These are phyloP conservation scores for Antarctomyces pellizariae DNA, from an alignment of 495 filamentous ascomycete genomes.

Conservation along the genomic window DNA sequence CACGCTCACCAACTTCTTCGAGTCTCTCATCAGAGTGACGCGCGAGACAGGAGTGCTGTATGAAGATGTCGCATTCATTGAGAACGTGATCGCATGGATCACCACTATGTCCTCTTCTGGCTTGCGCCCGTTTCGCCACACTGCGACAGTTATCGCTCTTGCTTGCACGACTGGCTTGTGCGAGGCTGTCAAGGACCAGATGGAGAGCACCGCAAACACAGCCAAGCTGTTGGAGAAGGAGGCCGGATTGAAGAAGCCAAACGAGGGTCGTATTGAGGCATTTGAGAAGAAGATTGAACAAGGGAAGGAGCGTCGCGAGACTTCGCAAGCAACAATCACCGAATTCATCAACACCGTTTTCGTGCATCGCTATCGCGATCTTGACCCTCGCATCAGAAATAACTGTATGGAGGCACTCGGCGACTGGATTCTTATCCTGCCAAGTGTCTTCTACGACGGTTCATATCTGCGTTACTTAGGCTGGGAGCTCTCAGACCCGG, in stretches of 20 bases:
- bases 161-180: constrained; percentile 50
- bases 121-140: constrained; percentile 79
- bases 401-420: constrained; percentile 71
- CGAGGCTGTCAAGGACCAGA: constrained; percentile 32
- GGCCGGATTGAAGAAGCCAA: constrained; percentile 49
- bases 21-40: constrained; percentile 43
- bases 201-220: constrained; percentile 46
- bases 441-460: constrained; percentile 69
- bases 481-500: constrained; percentile 72
- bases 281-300: constrained; percentile 44
- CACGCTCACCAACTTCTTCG: constrained; percentile 54
- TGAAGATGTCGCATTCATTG: constrained; percentile 46
- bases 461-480: constrained; percentile 79
- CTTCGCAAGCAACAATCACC: constrained; percentile 41
- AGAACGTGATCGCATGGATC: constrained; percentile 73
- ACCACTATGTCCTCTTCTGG: constrained; percentile 61
- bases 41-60: constrained; percentile 56
- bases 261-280: constrained; percentile 43
- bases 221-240: constrained; percentile 61
- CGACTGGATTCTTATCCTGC: constrained; percentile 62
- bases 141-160: constrained; percentile 59
- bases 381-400: constrained; percentile 65
- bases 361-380: constrained; percentile 82
- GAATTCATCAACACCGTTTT: constrained; percentile 79
- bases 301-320: constrained; percentile 35